Evolutionary conservation across 1,139 yeast genomes (phyloP).

Genomic region (Sugiyamaella pinicola): DNA sequence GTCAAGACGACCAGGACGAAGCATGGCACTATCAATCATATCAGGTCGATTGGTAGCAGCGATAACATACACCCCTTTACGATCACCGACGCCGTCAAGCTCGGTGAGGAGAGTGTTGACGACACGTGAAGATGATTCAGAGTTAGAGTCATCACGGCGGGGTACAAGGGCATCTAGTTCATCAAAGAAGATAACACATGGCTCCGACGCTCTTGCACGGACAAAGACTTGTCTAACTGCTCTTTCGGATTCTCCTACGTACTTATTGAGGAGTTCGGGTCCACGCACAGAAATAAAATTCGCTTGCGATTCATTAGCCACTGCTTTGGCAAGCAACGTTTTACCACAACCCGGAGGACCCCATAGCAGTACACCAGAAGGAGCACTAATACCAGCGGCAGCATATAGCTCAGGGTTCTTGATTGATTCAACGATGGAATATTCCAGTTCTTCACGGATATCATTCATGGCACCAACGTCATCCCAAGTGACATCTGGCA

Average conservation of each 20-base stretch:
- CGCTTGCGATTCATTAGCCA: conserved; percentile 94
- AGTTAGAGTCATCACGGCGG: conserved; percentile 76
- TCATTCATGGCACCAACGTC: conserved; percentile 86
- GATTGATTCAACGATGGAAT: conserved; percentile 97
- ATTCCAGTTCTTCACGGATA: conserved; percentile 86
- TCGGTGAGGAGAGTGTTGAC: conserved; percentile 94
- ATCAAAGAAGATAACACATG: conserved; percentile 94
- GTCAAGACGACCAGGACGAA: conserved; percentile 94
- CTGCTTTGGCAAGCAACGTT: conserved; percentile 92
- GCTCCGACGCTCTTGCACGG: conserved; percentile 91
- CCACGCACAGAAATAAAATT: conserved; percentile 95
- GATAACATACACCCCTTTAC: conserved; percentile 89
- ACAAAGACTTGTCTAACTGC: conserved; percentile 95
- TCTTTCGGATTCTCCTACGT: conserved; percentile 94
- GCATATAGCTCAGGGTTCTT: conserved; percentile 87
- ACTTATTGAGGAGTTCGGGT: conserved; percentile 89
- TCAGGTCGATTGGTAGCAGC: conserved; percentile 98
- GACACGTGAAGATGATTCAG: conserved; percentile 91
- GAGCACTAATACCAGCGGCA: conserved; percentile 92
- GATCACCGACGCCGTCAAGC: conserved; percentile 88
- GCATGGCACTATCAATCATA: conserved; percentile 98
- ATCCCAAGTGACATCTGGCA: conserved; percentile 96
- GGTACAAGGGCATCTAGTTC: conserved; percentile 97
- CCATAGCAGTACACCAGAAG: conserved; percentile 97
- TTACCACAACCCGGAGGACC: conserved; percentile 99